Conservation (phyloP, 495 filamentous ascomycete species). For the Hypoxylon crocopeplum region DNA sequence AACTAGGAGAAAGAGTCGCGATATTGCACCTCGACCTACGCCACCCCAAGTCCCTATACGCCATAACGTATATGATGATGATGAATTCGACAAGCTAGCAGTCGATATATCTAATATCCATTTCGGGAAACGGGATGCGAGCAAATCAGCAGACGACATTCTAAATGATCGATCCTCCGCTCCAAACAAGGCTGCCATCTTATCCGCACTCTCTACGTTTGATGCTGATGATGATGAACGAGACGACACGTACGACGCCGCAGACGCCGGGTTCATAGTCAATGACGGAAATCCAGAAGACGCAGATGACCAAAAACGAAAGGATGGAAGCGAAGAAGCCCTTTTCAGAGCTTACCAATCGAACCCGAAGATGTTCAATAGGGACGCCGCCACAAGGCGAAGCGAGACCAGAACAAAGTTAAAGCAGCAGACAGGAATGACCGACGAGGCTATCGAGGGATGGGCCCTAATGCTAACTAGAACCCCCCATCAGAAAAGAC, state of each 20-base stretch:
- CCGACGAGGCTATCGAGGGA: constrained; percentile 92
- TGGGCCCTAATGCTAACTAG: constrained; percentile 86
- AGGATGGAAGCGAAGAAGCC: constrained; percentile 56
- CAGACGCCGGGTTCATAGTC: constrained; percentile 88
- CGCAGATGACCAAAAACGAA: constrained; percentile 46
- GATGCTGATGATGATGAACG: constrained; percentile 96
- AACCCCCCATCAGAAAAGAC: constrained; percentile 68
- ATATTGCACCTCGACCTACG: constrained; percentile 49
- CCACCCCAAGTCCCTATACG: constrained; percentile 48
- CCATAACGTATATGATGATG: constrained; percentile 76
- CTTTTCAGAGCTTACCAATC: constrained; percentile 74
- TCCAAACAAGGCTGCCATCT: constrained; percentile 82
- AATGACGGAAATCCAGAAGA: constrained; percentile 56
- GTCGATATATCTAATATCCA: constrained; percentile 67
- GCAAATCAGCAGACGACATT: constrained; percentile 68
- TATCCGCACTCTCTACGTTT: constrained; percentile 88
- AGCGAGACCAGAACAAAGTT: constrained; percentile 66
- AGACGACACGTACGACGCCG: constrained; percentile 94
- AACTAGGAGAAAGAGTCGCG: constrained; percentile 34
- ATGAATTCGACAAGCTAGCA: constrained; percentile 79
- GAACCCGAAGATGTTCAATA: constrained; percentile 67
- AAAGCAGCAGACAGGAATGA: constrained; percentile 81
- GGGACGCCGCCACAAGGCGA: constrained; percentile 72
- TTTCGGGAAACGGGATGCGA: constrained; percentile 73
- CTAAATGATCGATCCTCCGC: constrained; percentile 58